Conservation (phyloP, 2,329 filamentous ascomycete species). For the Xylariales sp. region DNA sequence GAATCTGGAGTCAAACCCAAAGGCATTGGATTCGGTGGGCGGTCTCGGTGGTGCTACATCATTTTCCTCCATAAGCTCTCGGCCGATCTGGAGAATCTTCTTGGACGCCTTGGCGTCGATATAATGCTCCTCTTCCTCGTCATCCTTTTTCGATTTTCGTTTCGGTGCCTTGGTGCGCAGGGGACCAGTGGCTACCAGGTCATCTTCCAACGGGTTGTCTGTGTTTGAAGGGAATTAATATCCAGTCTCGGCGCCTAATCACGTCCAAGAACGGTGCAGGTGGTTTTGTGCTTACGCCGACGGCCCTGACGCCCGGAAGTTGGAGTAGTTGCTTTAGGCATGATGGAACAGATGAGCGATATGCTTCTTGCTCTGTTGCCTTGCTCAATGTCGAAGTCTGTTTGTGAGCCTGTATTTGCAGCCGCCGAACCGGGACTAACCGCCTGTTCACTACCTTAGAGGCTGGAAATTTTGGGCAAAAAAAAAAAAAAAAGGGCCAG, state of each 20-base stretch:
- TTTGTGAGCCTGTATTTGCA: no score
- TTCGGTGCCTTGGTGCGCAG: conserved; percentile 73
- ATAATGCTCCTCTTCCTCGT: conserved; percentile 62
- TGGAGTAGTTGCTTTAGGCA: conserved; percentile 74
- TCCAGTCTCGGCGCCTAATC: no score
- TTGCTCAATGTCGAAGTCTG: no score
- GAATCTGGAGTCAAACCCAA: conserved; percentile 76
- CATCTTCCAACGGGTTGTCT: conserved; percentile 89
- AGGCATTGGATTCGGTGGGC: conserved; percentile 55
- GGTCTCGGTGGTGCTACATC: conserved; percentile 39
- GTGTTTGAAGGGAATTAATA: no score
- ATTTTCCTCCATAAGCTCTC: conserved; percentile 83
- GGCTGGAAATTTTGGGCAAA: no score
- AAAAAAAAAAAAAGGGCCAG: no score
- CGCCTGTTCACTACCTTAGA: no score
- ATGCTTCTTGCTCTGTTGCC: no score
- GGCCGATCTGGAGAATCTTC: conserved; percentile 85
- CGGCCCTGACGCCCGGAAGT: conserved; percentile 41
- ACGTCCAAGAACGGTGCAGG: no score
- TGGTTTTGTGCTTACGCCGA: conserved; percentile 50
- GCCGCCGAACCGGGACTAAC: no score
- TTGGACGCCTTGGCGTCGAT: conserved; percentile 85
- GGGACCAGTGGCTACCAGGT: conserved; percentile 67
- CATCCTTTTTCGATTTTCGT: conserved; percentile 60
- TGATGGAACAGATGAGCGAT: no score